Evolutionary conservation across 768 basidiomycete species (phyloP), one percentile per base, ranked within the genome.

Genomic region (Tulasnella sp.): DNA sequence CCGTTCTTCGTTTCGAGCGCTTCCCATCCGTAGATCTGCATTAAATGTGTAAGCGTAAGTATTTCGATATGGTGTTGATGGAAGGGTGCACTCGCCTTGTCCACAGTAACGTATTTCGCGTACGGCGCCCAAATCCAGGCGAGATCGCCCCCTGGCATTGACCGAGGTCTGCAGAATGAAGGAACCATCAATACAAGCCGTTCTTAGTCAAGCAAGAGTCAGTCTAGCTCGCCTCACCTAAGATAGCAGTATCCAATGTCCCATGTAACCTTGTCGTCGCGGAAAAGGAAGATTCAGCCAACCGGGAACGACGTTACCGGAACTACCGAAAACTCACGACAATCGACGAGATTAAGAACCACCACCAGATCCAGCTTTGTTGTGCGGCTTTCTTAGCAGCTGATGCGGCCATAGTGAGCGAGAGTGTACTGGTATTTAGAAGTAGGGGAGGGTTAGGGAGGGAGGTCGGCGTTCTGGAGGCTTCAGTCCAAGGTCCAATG

Each of bases 101-200:
- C 81, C 39, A 92, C 81, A n/a, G 89, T 82, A 77, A 92, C 89
- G 80, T 93, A 94, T 36, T 90, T 73, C 32, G 83, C 85, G 77
- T 95, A 95, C 1, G 92, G 92, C 73, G 85, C 82, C 94, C 94
- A 96, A 59, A 95, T 85, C 94, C 93, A 95, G 76, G 94, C 90
- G 62, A 95, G 82, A 79, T 95, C 92, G 2, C 94, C 94, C 0
- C 91, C 93, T 75, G 81, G 82, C 88, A 95, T 91, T 3, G 92
- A 94, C 26, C 92, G 86, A 22, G 94, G 94, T 41, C 93, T 93
- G 73, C 5, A 19, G 1, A 19, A 52, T 26, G 19, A 52, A 52
- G 19, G 19, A 6, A 62, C 47, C 35, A 67, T 62, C 74, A 67
- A 59, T 5, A 36, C 64, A 14, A 42, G 71, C 26, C 32, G 35